phyloP scores from a whole-genome alignment of 345 rosid species.

The Eucalyptus melliodora region DNA sequence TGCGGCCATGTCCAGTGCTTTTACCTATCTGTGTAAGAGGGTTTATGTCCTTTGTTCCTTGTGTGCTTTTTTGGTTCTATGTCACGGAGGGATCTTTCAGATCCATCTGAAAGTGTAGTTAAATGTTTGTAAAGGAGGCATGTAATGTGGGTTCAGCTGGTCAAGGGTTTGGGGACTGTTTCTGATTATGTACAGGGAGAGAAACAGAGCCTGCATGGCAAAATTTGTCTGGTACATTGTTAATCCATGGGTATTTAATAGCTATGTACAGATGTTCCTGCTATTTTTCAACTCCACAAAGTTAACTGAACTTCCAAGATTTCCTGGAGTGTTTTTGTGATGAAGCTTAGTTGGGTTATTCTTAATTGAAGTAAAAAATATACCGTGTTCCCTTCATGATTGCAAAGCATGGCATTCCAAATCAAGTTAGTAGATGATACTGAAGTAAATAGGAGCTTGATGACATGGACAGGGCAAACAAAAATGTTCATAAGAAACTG shows the following conservation, averaged over 20 bases:
- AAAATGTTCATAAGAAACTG: neutral
- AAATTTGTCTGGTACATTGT: neutral
- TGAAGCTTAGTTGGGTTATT: neutral
- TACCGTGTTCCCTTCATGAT: neutral
- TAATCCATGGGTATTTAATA: neutral
- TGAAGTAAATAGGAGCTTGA: neutral
- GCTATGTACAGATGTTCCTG: neutral
- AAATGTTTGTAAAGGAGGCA: neutral
- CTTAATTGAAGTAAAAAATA: neutral
- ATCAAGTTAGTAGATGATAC: neutral
- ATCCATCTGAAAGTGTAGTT: neutral
- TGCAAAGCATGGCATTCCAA: neutral
- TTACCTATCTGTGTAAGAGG: neutral
- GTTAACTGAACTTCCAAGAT: neutral
- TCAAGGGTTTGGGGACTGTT: neutral
- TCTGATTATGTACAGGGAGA: neutral
- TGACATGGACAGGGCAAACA: neutral
- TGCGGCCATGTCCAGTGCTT: neutral
- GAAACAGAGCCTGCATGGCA: neutral
- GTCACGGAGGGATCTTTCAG: neutral
- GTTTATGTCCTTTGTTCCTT: neutral
- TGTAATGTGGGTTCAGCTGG: neutral
- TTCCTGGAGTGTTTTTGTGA: neutral
- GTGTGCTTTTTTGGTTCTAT: neutral
- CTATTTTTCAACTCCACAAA: neutral